A percentile compares a stretch with the other conserved stretches of the same genome.
These are phyloP conservation scores for Vanrija sp. DNA, from an alignment of 1,284 basidiomycete species.

Conservation along the genomic window DNA sequence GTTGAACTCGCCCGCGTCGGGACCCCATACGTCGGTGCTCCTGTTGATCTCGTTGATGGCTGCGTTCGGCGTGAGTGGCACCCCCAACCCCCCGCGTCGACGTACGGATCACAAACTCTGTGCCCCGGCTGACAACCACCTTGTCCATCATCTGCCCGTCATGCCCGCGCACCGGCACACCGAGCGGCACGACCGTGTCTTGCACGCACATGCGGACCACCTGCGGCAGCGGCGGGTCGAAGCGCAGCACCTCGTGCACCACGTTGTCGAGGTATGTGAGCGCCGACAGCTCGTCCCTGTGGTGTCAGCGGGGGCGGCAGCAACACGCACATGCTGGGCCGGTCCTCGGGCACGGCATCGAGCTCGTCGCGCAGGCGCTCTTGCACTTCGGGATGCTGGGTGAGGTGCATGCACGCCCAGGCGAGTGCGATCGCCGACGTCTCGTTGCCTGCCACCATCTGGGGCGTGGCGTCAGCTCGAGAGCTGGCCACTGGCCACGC, in stretches of 20 bases:
- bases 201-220: constrained; percentile 60
- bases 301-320: constrained; percentile 17
- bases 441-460: constrained; percentile 62
- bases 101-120: constrained; percentile 43
- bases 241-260: constrained; percentile 63
- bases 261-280: constrained; percentile 61
- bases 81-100: not conserved
- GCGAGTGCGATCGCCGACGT: constrained; percentile 67
- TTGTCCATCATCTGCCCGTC: constrained; percentile 48
- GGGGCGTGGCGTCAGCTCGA: not conserved
- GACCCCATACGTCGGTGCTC: constrained; percentile 61
- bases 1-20: constrained; percentile 63
- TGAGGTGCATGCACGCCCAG: constrained; percentile 68
- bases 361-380: constrained; percentile 58
- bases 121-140: constrained; percentile 36
- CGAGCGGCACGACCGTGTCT: constrained; percentile 62
- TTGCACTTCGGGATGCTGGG: constrained; percentile 57
- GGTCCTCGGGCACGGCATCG: constrained; percentile 29
- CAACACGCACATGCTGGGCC: constrained; percentile 19
- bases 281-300: constrained; percentile 49
- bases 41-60: constrained; percentile 55
- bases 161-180: constrained; percentile 42
- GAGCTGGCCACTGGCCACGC: not conserved
- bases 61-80: not conserved
- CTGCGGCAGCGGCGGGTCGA: constrained; percentile 63